phyloP scores from a whole-genome alignment of 805 yeast genomes.

The Maudiozyma bulderi region DNA sequence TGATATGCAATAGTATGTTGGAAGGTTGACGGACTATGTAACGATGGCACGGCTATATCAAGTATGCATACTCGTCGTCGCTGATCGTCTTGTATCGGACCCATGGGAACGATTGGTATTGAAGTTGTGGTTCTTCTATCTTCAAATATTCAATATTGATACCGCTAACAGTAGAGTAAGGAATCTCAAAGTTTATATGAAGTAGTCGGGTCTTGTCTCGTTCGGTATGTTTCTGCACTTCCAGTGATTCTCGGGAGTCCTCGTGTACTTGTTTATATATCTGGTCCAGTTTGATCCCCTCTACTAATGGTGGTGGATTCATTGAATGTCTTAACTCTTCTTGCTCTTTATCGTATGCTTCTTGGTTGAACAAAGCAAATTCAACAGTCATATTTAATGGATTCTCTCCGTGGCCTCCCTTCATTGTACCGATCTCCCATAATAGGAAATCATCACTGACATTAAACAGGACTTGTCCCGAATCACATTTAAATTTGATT shows the following conservation, averaged over 20 bases:
- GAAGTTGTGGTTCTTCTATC: slow-evolving; percentile 51
- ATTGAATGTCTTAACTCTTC: slow-evolving; percentile 24
- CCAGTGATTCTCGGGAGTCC: slow-evolving; percentile 1
- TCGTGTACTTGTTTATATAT: slow-evolving; percentile 25
- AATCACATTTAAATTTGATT: slow-evolving; percentile 60
- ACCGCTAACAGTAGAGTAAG: slow-evolving; percentile 56
- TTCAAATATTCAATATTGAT: slow-evolving; percentile 56
- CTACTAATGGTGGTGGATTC: slow-evolving; percentile 32
- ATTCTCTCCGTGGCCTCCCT: slow-evolving; percentile 45
- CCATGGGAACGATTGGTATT: slow-evolving; percentile 72
- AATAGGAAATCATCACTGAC: slow-evolving; percentile 59
- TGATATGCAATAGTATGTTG: background rate
- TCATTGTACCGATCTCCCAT: slow-evolving; percentile 63
- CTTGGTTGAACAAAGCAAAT: slow-evolving; percentile 29
- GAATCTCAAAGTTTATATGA: slow-evolving; percentile 51
- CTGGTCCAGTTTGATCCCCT: slow-evolving; percentile 27
- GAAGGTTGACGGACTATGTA: background rate
- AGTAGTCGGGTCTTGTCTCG: slow-evolving; percentile 19
- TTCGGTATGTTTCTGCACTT: background rate
- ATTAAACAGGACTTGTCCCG: slow-evolving; percentile 63
- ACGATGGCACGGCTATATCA: slow-evolving; percentile 1
- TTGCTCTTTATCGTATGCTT: slow-evolving; percentile 14
- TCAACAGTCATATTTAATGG: slow-evolving; percentile 45
- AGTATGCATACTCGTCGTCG: slow-evolving; percentile 31
- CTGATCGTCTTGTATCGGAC: slow-evolving; percentile 47